phyloP scores from a whole-genome alignment of 1,284 basidiomycete genomes.

The Microbotryum saponariae region DNA sequence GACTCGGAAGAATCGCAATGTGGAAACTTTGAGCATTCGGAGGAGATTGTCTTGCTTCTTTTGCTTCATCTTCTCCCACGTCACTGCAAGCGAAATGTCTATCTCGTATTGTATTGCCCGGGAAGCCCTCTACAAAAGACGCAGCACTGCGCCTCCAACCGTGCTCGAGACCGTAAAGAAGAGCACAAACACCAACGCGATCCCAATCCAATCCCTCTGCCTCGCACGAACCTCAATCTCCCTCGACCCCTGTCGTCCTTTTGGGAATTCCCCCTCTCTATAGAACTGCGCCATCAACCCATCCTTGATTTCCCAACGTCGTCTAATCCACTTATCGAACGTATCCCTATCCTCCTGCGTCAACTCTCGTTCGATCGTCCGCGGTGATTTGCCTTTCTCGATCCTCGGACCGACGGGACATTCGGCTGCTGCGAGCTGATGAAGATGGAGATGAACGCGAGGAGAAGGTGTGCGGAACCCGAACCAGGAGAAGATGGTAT shows the following conservation, averaged over 20 bases:
- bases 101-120: too few species aligned
- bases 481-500: constrained; percentile 83
- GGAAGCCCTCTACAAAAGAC: too few species aligned
- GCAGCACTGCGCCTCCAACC: too few species aligned
- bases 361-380: constrained; percentile 46
- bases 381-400: neutral
- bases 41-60: too few species aligned
- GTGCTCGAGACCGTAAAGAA: too few species aligned
- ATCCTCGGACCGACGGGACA: constrained; percentile 17
- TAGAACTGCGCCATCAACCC: constrained; percentile 56
- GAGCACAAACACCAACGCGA: too few species aligned
- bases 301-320: constrained; percentile 80
- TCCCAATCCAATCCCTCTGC: constrained; percentile 1
- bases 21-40: too few species aligned
- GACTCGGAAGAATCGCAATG: too few species aligned
- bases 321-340: constrained; percentile 78
- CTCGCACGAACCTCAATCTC: constrained; percentile 7
- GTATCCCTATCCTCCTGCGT: constrained; percentile 57
- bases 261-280: constrained; percentile 36
- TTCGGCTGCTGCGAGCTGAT: constrained; percentile 56
- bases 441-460: constrained; percentile 73
- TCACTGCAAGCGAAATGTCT: too few species aligned
- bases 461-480: constrained; percentile 75
- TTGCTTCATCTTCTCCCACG: too few species aligned
- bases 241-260: neutral